These are phyloP conservation scores for Annulohypoxylon nitens DNA, from an alignment of 495 filamentous ascomycete genomes.

Conservation along the genomic window DNA sequence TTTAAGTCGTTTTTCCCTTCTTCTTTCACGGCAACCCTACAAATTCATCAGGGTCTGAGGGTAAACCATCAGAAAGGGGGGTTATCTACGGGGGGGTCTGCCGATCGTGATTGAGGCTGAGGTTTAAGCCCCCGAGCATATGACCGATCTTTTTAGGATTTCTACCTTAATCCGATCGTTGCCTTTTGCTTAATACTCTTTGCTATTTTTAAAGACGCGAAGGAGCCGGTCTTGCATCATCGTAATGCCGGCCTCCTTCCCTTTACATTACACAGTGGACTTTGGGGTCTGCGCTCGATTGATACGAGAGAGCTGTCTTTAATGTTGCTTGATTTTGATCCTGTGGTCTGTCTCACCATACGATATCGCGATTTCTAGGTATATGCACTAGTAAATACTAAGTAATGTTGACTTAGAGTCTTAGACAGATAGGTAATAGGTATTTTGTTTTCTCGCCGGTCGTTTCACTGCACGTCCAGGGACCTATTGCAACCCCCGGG, in stretches of 20 bases:
- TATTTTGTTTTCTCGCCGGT: slow-evolving; percentile 9
- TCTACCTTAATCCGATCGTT: background rate
- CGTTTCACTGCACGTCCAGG: slow-evolving; percentile 19
- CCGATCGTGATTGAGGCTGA: slow-evolving; percentile 42
- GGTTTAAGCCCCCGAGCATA: slow-evolving; percentile 25
- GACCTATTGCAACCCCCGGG: slow-evolving; percentile 9
- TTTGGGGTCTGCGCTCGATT: background rate
- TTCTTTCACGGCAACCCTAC: no score
- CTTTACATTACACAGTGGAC: slow-evolving; percentile 13
- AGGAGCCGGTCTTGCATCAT: slow-evolving; percentile 1
- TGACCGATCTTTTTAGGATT: slow-evolving; percentile 30
- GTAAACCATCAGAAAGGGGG: background rate
- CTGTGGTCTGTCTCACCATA: slow-evolving; percentile 4
- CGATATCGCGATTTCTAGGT: slow-evolving; percentile 2
- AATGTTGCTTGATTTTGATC: background rate
- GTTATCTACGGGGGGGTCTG: slow-evolving; percentile 1
- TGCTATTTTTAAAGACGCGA: slow-evolving; percentile 6
- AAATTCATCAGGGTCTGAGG: no score
- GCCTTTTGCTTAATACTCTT: background rate
- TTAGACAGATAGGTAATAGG: background rate
- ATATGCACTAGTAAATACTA: background rate
- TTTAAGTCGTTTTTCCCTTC: background rate
- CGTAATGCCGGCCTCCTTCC: slow-evolving; percentile 23
- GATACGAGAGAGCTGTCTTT: background rate
- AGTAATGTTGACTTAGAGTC: slow-evolving; percentile 15